Conservation (phyloP, 306 rosid genomes). For the Vachellia collinsii region DNA sequence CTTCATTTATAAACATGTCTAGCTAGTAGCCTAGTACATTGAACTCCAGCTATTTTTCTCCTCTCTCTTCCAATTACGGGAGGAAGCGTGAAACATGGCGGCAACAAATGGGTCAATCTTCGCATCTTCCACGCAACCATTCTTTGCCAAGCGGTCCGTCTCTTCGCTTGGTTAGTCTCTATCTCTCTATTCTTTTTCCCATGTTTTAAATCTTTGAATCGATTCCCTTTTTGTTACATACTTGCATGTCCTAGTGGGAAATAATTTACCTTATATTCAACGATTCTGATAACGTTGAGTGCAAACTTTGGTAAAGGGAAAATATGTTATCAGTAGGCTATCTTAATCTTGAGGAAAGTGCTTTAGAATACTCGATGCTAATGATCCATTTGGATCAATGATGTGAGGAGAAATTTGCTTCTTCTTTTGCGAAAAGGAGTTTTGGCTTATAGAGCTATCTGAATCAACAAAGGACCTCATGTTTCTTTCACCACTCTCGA, state of each 20-base stretch:
- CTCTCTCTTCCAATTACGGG: not conserved
- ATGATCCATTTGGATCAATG: not conserved
- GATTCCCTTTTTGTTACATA: not conserved
- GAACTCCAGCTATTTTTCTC: not conserved
- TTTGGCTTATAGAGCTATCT: not conserved
- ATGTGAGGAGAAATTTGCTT: not conserved
- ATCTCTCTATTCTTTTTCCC: not conserved
- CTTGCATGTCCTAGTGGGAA: constrained; percentile 3
- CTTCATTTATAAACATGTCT: constrained; percentile 23
- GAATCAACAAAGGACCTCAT: not conserved
- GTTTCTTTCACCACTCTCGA: not conserved
- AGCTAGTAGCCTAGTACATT: not conserved
- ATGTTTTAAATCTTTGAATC: not conserved
- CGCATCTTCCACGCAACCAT: constrained; percentile 58
- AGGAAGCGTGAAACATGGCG: constrained; percentile 57
- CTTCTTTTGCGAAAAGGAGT: not conserved
- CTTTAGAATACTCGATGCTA: not conserved
- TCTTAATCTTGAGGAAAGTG: not conserved
- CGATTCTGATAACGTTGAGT: constrained; percentile 15
- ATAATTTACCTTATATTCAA: not conserved
- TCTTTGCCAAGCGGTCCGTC: constrained; percentile 41
- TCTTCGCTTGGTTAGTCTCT: constrained; percentile 57
- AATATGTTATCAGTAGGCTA: not conserved
- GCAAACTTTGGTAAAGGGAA: constrained; percentile 4
- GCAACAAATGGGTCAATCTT: constrained; percentile 59